phyloP scores from a whole-genome alignment of 495 filamentous ascomycete species.

The Hypoxylon cercidicola region DNA sequence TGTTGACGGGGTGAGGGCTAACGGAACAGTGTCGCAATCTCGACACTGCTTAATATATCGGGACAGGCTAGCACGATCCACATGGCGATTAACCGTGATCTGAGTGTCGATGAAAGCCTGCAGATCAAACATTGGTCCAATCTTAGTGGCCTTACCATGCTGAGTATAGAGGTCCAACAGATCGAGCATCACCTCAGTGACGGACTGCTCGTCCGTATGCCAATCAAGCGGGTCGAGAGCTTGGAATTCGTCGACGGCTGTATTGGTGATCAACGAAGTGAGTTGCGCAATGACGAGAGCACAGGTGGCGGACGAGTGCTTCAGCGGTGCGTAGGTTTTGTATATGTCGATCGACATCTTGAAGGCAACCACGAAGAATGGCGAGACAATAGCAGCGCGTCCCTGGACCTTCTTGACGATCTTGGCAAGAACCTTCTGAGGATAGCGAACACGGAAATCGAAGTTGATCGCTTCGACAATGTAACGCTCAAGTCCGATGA shows the following conservation, averaged over 20 bases:
- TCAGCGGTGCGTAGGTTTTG: constrained; percentile 90
- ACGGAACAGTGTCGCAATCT: constrained; percentile 53
- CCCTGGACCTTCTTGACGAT: constrained; percentile 66
- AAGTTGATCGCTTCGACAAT: constrained; percentile 95
- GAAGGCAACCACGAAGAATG: constrained; percentile 72
- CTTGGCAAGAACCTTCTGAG: constrained; percentile 84
- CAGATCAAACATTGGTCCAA: constrained; percentile 75
- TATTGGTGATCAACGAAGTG: constrained; percentile 70
- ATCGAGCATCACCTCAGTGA: constrained; percentile 89
- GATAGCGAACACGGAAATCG: constrained; percentile 91
- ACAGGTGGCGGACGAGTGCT: constrained; percentile 82
- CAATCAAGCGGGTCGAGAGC: constrained; percentile 54
- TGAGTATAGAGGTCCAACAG: constrained; percentile 87
- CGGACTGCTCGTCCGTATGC: constrained; percentile 70
- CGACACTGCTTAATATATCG: constrained; percentile 56
- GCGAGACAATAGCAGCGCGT: constrained; percentile 44
- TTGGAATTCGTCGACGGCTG: constrained; percentile 56
- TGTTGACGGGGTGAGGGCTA: constrained; percentile 45
- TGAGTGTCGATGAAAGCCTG: constrained; percentile 84
- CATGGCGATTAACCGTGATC: constrained; percentile 83
- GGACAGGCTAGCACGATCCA: constrained; percentile 51
- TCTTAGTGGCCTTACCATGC: constrained; percentile 73
- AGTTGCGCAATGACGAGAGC: constrained; percentile 86
- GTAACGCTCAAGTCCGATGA: constrained; percentile 88
- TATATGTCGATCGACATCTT: constrained; percentile 89